phyloP scores from a whole-genome alignment of 1,284 basidiomycete species.

The Cystobasidium sp. region DNA sequence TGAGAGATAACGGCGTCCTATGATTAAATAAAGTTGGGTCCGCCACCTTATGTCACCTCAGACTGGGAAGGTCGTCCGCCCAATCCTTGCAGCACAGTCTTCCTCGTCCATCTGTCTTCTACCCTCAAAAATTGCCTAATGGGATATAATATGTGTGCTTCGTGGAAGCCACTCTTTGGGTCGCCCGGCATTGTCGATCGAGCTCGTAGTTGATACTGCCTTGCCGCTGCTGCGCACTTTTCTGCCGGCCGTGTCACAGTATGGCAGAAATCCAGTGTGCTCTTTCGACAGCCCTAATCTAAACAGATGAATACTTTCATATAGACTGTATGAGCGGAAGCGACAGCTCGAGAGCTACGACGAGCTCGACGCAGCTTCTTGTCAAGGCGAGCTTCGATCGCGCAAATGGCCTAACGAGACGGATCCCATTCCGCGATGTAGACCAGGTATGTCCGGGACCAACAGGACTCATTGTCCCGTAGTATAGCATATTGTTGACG shows the following conservation, averaged over 20 bases:
- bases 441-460: constrained; percentile 5
- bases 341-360: not conserved
- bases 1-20: too few relatives aligned
- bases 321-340: not conserved
- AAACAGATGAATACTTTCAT: not conserved
- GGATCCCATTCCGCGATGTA: constrained; percentile 7
- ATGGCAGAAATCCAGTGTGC: not conserved
- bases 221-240: constrained; percentile 7
- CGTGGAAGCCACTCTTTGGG: not conserved
- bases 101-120: too few relatives aligned
- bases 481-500: not conserved
- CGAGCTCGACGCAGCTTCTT: constrained; percentile 3
- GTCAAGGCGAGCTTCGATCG: constrained; percentile 23
- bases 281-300: not conserved
- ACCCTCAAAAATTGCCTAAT: too few relatives aligned
- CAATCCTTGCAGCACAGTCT: too few relatives aligned
- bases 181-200: not conserved
- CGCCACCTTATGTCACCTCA: too few relatives aligned
- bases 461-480: not conserved
- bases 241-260: not conserved
- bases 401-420: constrained; percentile 10
- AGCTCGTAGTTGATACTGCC: not conserved
- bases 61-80: too few relatives aligned
- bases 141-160: too few relatives aligned
- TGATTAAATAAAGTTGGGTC: too few relatives aligned